Percentiles rank a stretch among this genome's conserved stretches.
Conservation (phyloP, 129 eudicot genomes). For the Artemisia tridentata region DNA sequence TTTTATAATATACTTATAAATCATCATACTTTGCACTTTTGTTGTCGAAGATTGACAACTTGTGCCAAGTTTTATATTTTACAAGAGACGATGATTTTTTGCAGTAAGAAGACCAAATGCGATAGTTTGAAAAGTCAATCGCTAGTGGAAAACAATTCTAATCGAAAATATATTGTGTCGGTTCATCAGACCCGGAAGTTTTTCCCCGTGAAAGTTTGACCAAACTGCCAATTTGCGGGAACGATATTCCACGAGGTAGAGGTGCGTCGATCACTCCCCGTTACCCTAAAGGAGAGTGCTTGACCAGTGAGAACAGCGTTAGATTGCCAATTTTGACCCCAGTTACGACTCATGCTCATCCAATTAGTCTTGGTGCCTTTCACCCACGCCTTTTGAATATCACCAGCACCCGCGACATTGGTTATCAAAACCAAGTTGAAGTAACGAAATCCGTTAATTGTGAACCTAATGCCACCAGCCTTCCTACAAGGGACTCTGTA, state of each 20-base stretch:
- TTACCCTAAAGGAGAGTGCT: constrained; percentile 67
- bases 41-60: constrained; percentile 4
- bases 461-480: constrained; percentile 78
- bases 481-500: constrained; percentile 85
- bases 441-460: constrained; percentile 86
- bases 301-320: constrained; percentile 63
- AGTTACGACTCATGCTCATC: constrained; percentile 81
- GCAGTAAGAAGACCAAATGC: constrained; percentile 8
- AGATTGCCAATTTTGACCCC: constrained; percentile 94
- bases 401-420: constrained; percentile 88
- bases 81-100: constrained; percentile 18
- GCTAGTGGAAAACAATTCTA: constrained; percentile 15
- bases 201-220: constrained; percentile 77
- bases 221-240: constrained; percentile 81
- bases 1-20: neutral
- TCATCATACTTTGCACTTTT: constrained; percentile 27
- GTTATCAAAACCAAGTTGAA: constrained; percentile 74
- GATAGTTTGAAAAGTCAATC: constrained; percentile 24
- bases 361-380: constrained; percentile 67
- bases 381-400: constrained; percentile 51
- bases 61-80: constrained; percentile 11
- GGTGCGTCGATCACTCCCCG: constrained; percentile 58
- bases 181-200: constrained; percentile 58
- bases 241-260: constrained; percentile 76
- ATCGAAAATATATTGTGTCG: too few species aligned